phyloP scores from a whole-genome alignment of 2,329 filamentous ascomycete species.

The Lasiodiplodia sp. region DNA sequence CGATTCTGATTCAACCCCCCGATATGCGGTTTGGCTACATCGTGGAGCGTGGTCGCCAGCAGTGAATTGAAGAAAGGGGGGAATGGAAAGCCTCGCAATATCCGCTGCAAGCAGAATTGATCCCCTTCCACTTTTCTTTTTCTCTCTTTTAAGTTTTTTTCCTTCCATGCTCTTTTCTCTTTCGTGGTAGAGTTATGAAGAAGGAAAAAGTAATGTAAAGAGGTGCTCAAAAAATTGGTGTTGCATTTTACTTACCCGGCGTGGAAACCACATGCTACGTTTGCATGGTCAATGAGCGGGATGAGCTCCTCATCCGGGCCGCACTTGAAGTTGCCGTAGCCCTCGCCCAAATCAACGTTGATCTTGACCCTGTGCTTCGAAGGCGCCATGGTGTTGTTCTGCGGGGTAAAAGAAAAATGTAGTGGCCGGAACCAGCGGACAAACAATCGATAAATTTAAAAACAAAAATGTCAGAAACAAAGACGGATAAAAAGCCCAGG shows the following conservation, averaged over 20 bases:
- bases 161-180: not conserved
- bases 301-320: constrained; percentile 67
- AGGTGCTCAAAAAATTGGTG: not conserved
- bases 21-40: too few relatives aligned
- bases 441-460: too few relatives aligned
- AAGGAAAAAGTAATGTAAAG: not conserved
- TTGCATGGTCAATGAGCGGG: constrained; percentile 67
- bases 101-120: too few relatives aligned
- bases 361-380: constrained; percentile 61
- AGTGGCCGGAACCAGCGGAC: not conserved
- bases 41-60: too few relatives aligned
- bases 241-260: constrained; percentile 43
- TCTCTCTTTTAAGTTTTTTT: not conserved
- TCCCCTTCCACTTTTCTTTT: not conserved
- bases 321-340: constrained; percentile 58
- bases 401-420: constrained; percentile 1
- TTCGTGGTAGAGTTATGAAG: not conserved
- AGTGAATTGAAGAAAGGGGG: too few relatives aligned
- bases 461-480: not conserved
- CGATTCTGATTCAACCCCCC: too few relatives aligned
- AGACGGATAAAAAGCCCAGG: not conserved
- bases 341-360: constrained; percentile 63
- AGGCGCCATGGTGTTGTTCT: constrained; percentile 50
- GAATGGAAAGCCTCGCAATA: too few relatives aligned
- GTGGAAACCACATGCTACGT: constrained; percentile 68